A percentile compares a stretch with the other conserved stretches of the same genome.
These are phyloP conservation scores for Penicillium sp. DNA, from an alignment of 2,329 filamentous ascomycete genomes.

Conservation along the genomic window DNA sequence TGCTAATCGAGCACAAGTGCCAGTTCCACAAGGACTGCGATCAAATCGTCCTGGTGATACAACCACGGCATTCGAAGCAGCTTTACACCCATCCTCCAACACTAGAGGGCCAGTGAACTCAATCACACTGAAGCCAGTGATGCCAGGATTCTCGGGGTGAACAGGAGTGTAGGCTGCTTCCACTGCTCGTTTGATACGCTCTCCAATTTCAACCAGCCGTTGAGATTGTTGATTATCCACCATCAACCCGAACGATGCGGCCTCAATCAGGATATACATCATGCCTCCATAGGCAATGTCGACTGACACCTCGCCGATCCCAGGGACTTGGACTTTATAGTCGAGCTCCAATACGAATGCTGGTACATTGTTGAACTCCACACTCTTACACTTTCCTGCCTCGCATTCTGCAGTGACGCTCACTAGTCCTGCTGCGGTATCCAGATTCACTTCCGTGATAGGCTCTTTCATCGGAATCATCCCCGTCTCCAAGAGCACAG, in stretches of 20 bases:
- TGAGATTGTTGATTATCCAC: constrained; percentile 31
- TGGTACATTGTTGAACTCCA: constrained; percentile 45
- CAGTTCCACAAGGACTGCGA: constrained; percentile 45
- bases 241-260: constrained; percentile 31
- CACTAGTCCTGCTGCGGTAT: constrained; percentile 45
- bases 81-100: constrained; percentile 20
- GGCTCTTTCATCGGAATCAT: constrained; percentile 46
- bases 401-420: constrained; percentile 40
- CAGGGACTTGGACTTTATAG: constrained; percentile 38
- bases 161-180: constrained; percentile 33
- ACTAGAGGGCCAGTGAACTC: constrained; percentile 37
- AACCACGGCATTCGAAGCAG: constrained; percentile 40
- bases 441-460: constrained; percentile 37
- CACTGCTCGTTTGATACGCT: constrained; percentile 41
- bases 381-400: constrained; percentile 41
- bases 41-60: constrained; percentile 46
- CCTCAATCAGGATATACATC: constrained; percentile 44
- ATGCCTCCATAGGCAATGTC: constrained; percentile 47
- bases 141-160: constrained; percentile 42
- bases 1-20: constrained; percentile 43
- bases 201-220: constrained; percentile 40
- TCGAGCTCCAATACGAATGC: constrained; percentile 42
- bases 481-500: constrained; percentile 46
- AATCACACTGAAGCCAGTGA: constrained; percentile 40
- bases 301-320: constrained; percentile 36